These are phyloP conservation scores for Wickerhamomyces strasburgensis DNA, from an alignment of 805 yeast species.

Conservation along the genomic window DNA sequence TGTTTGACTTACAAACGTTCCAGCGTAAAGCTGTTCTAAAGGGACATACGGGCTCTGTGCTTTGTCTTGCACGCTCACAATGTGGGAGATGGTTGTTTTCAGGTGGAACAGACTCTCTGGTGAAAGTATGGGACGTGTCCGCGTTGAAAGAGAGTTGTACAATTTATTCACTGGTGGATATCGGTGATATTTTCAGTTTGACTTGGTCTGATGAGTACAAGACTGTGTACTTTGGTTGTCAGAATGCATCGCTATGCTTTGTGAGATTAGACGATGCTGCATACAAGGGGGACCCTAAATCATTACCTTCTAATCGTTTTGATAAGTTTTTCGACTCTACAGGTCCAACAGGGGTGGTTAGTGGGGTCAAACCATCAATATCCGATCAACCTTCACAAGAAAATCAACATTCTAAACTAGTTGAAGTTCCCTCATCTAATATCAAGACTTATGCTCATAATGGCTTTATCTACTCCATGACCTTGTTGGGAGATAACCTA, in stretches of 20 bases:
- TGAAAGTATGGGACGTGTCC: slow-evolving; percentile 75
- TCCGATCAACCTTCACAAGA: not conserved
- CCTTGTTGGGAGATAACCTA: slow-evolving; percentile 31
- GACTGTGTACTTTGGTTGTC: slow-evolving; percentile 81
- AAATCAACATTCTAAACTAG: slow-evolving; percentile 29
- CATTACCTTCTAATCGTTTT: slow-evolving; percentile 61
- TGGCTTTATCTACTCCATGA: slow-evolving; percentile 78
- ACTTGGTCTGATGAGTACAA: slow-evolving; percentile 57
- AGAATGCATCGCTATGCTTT: slow-evolving; percentile 84
- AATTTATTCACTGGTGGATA: slow-evolving; percentile 77
- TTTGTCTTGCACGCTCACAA: slow-evolving; percentile 55
- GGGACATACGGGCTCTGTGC: slow-evolving; percentile 72
- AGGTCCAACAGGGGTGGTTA: slow-evolving; percentile 64
- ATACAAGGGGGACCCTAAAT: slow-evolving; percentile 28
- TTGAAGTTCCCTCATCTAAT: slow-evolving; percentile 66
- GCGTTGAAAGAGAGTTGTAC: slow-evolving; percentile 52
- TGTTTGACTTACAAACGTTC: slow-evolving; percentile 63
- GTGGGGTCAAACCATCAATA: not conserved
- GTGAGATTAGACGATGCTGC: slow-evolving; percentile 36
- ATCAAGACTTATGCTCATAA: slow-evolving; percentile 81
- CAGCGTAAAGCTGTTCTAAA: slow-evolving; percentile 46
- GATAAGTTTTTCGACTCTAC: slow-evolving; percentile 86
- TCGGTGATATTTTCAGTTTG: slow-evolving; percentile 89
- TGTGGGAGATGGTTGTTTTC: slow-evolving; percentile 62
- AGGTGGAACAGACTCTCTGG: slow-evolving; percentile 86